Conservation (phyloP, 148 eudicot species). For the Fagopyrum tataricum region DNA sequence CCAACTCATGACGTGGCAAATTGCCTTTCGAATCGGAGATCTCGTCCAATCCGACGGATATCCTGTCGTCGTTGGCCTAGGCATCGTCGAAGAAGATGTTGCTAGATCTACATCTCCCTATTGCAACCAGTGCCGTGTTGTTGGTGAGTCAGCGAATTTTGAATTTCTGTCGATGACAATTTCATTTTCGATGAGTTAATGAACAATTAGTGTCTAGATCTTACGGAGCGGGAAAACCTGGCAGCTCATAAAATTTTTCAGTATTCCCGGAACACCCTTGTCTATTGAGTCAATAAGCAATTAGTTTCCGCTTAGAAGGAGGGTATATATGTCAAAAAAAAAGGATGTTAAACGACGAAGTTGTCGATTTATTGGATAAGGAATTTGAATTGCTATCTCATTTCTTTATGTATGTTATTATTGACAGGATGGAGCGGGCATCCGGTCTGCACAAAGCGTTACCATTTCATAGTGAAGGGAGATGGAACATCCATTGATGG, state of each 20-base stretch:
- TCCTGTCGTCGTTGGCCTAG: constrained; percentile 50
- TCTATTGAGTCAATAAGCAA: not conserved
- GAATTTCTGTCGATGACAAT: too few species aligned
- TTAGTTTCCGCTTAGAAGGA: not conserved
- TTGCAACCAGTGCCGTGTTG: constrained; percentile 88
- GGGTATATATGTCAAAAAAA: not conserved
- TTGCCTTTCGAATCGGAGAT: constrained; percentile 56
- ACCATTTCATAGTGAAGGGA: constrained; percentile 53
- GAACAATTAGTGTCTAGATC: too few species aligned
- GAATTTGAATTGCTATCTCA: not conserved
- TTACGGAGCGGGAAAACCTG: constrained; percentile 1
- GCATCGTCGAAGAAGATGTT: constrained; percentile 83
- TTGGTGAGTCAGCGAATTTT: constrained; percentile 50
- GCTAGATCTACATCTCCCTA: constrained; percentile 73
- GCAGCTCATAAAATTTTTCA: not conserved
- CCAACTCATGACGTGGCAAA: constrained; percentile 74
- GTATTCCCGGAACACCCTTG: not conserved
- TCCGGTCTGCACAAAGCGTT: constrained; percentile 56
- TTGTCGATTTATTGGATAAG: not conserved
- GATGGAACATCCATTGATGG: constrained; percentile 78
- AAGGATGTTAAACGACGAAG: not conserved
- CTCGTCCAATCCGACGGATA: constrained; percentile 14
- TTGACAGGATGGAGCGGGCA: constrained; percentile 66
- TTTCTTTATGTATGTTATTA: not conserved
- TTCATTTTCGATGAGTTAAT: too few species aligned